These are phyloP conservation scores for Pestalotiopsis sp. DNA, from an alignment of 2,329 filamentous ascomycete genomes.

Conservation along the genomic window DNA sequence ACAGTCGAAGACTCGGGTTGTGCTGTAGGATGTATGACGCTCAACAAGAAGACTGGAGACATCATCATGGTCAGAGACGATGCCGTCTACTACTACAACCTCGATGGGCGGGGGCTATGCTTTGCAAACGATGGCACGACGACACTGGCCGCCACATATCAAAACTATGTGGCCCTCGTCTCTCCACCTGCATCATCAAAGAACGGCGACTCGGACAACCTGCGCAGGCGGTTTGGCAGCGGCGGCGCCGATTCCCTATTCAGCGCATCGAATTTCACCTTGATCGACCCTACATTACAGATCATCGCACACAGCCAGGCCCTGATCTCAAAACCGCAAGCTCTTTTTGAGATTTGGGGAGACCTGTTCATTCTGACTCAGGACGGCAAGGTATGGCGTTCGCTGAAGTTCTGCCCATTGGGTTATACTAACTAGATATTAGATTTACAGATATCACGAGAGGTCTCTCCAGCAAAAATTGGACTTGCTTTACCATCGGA, in stretches of 20 bases:
- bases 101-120: slow-evolving; percentile 82
- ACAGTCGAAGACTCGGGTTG: slow-evolving; percentile 90
- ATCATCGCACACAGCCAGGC: slow-evolving; percentile 90
- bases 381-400: slow-evolving; percentile 77
- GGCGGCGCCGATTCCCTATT: slow-evolving; percentile 77
- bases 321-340: slow-evolving; percentile 77
- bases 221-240: slow-evolving; percentile 74
- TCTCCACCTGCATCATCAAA: slow-evolving; percentile 70
- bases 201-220: slow-evolving; percentile 56
- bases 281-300: slow-evolving; percentile 89
- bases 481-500: slow-evolving; percentile 91
- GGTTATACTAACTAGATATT: slow-evolving; percentile 24
- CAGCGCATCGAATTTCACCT: slow-evolving; percentile 83
- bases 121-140: slow-evolving; percentile 93
- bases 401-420: neutral
- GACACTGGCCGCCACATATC: slow-evolving; percentile 76
- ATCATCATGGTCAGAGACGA: slow-evolving; percentile 93
- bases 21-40: slow-evolving; percentile 91
- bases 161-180: slow-evolving; percentile 85
- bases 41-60: slow-evolving; percentile 78
- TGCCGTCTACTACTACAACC: slow-evolving; percentile 90
- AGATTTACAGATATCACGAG: slow-evolving; percentile 88
- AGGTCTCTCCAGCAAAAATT: slow-evolving; percentile 88
- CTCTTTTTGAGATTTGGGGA: slow-evolving; percentile 85
- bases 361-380: slow-evolving; percentile 88